Conservation (phyloP, 1,284 basidiomycete genomes). For the Pseudozyma pruni region DNA sequence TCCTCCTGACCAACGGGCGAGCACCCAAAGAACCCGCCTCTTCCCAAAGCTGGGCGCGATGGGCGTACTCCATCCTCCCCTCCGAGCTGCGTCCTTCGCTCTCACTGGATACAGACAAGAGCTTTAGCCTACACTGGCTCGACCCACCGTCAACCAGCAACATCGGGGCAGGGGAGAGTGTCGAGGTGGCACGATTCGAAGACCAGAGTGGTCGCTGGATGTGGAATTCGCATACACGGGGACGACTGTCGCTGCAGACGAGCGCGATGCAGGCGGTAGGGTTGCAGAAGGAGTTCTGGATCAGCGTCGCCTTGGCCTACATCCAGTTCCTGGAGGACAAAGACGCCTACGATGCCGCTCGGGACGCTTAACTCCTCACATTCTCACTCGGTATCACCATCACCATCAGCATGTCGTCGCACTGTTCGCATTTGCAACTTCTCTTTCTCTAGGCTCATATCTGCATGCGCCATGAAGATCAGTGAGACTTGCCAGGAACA, state of each 20-base stretch:
- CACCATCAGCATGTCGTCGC: too few relatives aligned
- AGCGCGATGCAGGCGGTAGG: constrained; percentile 51
- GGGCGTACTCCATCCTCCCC: constrained; percentile 55
- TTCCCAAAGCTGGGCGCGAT: constrained; percentile 47
- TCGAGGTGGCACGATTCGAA: constrained; percentile 54
- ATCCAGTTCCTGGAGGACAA: constrained; percentile 59
- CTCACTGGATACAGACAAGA: constrained; percentile 49
- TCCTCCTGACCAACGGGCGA: constrained; percentile 17
- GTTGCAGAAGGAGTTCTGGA: constrained; percentile 56
- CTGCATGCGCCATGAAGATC: neutral
- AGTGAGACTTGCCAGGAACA: constrained; percentile 73
- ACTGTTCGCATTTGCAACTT: constrained; percentile 1
- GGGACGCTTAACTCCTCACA: constrained; percentile 16
- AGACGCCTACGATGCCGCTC: constrained; percentile 42
- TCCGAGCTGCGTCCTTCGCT: constrained; percentile 45
- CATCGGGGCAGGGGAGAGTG: neutral
- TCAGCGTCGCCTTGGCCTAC: constrained; percentile 53
- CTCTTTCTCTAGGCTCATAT: neutral
- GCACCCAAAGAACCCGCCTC: constrained; percentile 1
- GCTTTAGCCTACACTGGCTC: constrained; percentile 56
- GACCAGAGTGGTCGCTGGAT: constrained; percentile 54
- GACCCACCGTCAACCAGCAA: constrained; percentile 16
- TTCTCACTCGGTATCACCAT: neutral
- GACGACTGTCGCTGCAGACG: constrained; percentile 46
- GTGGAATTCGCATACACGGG: constrained; percentile 52